Percentiles rank a stretch among this genome's conserved stretches.
phyloP scores from a whole-genome alignment of 1,139 yeast species.

The Taphrina confusa region DNA sequence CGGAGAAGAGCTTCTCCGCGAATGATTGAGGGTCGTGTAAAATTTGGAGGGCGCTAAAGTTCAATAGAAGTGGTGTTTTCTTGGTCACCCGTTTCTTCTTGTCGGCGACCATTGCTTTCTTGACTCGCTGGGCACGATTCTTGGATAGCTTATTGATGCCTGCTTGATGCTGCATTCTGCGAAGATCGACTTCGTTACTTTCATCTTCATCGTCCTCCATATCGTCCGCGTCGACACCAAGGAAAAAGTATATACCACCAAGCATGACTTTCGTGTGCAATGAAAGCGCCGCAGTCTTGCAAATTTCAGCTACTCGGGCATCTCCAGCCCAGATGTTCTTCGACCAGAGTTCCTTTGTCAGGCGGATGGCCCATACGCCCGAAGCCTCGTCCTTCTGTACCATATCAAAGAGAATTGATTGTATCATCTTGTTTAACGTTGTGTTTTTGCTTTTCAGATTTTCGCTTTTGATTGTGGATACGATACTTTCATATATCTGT shows the following conservation, averaged over 20 bases:
- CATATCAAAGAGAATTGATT: slow-evolving; percentile 82
- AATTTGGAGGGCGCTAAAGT: slow-evolving; percentile 90
- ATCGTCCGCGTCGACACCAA: slow-evolving; percentile 83
- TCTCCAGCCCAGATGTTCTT: slow-evolving; percentile 94
- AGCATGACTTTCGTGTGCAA: slow-evolving; percentile 82
- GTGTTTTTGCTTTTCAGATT: slow-evolving; percentile 85
- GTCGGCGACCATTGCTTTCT: slow-evolving; percentile 52
- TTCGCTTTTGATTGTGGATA: slow-evolving; percentile 74
- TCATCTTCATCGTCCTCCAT: slow-evolving; percentile 65
- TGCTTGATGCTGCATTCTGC: slow-evolving; percentile 72
- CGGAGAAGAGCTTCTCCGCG: slow-evolving; percentile 77
- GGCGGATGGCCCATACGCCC: slow-evolving; percentile 94
- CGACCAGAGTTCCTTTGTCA: slow-evolving; percentile 94
- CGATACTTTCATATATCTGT: slow-evolving; percentile 76
- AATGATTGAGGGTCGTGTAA: slow-evolving; percentile 97
- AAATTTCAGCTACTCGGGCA: slow-evolving; percentile 88
- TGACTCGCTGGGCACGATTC: slow-evolving; percentile 74
- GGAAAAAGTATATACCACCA: slow-evolving; percentile 85
- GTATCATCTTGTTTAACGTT: slow-evolving; percentile 82
- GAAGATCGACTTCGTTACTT: slow-evolving; percentile 45
- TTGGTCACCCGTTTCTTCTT: slow-evolving; percentile 33
- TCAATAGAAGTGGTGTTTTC: slow-evolving; percentile 49
- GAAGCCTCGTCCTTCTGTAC: slow-evolving; percentile 59
- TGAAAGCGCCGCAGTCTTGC: slow-evolving; percentile 93
- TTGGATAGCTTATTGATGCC: slow-evolving; percentile 79